Base-by-base conservation (phyloP, 768 basidiomycete genomes). In the Boletus insuetus region DNA sequence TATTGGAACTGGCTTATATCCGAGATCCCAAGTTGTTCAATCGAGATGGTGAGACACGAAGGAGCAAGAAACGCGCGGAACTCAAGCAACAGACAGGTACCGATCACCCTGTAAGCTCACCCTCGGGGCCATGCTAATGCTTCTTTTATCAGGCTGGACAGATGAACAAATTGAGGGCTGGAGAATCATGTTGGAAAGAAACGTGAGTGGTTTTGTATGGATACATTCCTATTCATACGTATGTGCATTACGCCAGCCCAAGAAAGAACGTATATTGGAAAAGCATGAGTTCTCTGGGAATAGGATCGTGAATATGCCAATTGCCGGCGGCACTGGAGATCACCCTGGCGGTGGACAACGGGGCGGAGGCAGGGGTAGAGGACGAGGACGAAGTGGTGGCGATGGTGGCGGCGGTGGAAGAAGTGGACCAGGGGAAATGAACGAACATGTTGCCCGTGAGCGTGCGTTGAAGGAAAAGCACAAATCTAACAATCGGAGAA, bases 81-180 rank as follows among this genome's bases (percentile, higher is more conserved):
- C 74, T 98, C 51, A 83, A 79, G 60, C 75, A 78, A 20, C 78
- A 82, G 61, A 96, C 92, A 35, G 86, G 89, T 80, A 58, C 58
- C 74, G 60, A 16, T 44, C 49, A 46, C 17, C 9, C 19, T 12
- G 22, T 46, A 19, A 52, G 12, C 19, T 51, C 38, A 29, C 35
- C 37, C 6, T 48, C 19, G 9, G 14, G 37, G 8, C 6, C 17
- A 32, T 37, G 35, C 39, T 57, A 13, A 60, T 29, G 0, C 6
- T 39, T 26, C 35, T 10, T 41, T 56, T 11, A 8, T 26, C 51
- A 87, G 87, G 87, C 12, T 89, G 87, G 85, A 75, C 68, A 11
- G 85, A 97, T 64, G 88, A 88, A 61, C 94, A 96, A 65, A 85
- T 97, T 26, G 94, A 97, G 69, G 94, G 94, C 0, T 97, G 94